These are phyloP conservation scores for Wilhelminamyces savonicus DNA, from an alignment of 805 yeast species.

Conservation along the genomic window DNA sequence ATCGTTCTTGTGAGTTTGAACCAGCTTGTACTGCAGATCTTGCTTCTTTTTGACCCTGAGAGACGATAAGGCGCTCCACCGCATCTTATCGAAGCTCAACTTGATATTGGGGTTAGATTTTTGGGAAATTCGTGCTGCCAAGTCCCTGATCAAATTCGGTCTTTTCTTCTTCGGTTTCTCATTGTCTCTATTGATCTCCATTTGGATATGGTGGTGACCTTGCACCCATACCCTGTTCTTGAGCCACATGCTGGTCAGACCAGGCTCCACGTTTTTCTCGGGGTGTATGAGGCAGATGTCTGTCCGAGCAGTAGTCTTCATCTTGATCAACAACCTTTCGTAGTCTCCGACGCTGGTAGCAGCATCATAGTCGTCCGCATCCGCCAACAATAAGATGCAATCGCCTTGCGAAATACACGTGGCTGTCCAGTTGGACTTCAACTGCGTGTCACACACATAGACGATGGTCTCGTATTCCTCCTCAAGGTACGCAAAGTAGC, in stretches of 20 bases:
- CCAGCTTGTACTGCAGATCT: slow-evolving; percentile 17
- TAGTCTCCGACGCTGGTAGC: slow-evolving; percentile 77
- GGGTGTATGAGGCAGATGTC: slow-evolving; percentile 82
- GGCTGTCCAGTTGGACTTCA: slow-evolving; percentile 81
- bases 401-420: slow-evolving; percentile 95
- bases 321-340: slow-evolving; percentile 67
- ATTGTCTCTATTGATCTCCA: slow-evolving; percentile 33
- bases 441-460: slow-evolving; percentile 81
- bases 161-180: slow-evolving; percentile 10
- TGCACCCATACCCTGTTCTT: slow-evolving; percentile 86
- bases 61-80: slow-evolving; percentile 21
- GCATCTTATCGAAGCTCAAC: slow-evolving; percentile 25
- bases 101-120: slow-evolving; percentile 29
- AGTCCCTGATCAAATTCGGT: slow-evolving; percentile 22
- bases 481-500: slow-evolving; percentile 86
- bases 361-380: slow-evolving; percentile 55
- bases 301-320: slow-evolving; percentile 79
- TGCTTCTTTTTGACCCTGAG: slow-evolving; percentile 14
- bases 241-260: slow-evolving; percentile 80
- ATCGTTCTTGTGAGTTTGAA: slow-evolving; percentile 67
- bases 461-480: slow-evolving; percentile 84
- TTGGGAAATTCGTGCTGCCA: slow-evolving; percentile 28
- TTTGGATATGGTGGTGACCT: slow-evolving; percentile 86
- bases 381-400: slow-evolving; percentile 83
- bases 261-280: slow-evolving; percentile 76